These are phyloP conservation scores for Dendryphion nanum DNA, from an alignment of 2,329 filamentous ascomycete species.

Conservation along the genomic window DNA sequence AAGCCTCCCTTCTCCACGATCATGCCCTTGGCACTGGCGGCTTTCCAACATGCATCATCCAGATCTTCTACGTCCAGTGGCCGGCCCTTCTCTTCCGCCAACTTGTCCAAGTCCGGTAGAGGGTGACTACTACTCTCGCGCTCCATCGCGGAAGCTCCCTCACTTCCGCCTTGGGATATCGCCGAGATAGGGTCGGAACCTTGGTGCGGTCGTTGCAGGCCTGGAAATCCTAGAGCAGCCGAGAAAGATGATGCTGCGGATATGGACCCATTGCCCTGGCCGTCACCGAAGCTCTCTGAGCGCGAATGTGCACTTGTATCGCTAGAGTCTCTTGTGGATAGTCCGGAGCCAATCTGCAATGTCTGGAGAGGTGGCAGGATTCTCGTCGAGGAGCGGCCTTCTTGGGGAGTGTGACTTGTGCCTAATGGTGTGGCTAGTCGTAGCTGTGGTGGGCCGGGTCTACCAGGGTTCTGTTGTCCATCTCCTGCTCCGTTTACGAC, in stretches of 20 bases:
- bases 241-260: constrained; percentile 81
- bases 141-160: constrained; percentile 71
- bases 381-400: constrained; percentile 56
- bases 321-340: constrained; percentile 72
- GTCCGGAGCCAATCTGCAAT: constrained; percentile 41
- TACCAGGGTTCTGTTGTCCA: constrained; percentile 33
- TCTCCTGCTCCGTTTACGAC: constrained; percentile 62
- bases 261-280: constrained; percentile 74
- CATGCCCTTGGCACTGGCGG: constrained; percentile 83
- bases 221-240: constrained; percentile 78
- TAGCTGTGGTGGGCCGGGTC: constrained; percentile 73
- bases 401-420: constrained; percentile 70
- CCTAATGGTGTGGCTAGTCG: constrained; percentile 88
- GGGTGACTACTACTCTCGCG: constrained; percentile 77
- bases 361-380: constrained; percentile 56
- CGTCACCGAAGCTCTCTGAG: constrained; percentile 82
- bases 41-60: constrained; percentile 92
- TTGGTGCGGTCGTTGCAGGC: constrained; percentile 59
- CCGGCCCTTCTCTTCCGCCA: constrained; percentile 78
- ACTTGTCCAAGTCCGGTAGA: constrained; percentile 73
- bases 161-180: constrained; percentile 73
- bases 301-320: constrained; percentile 80
- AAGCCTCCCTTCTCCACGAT: constrained; percentile 86
- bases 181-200: constrained; percentile 82
- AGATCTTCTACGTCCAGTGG: constrained; percentile 89